Conservation (phyloP, 2,329 filamentous ascomycete species). For the Pestalotiopsis fici region DNA sequence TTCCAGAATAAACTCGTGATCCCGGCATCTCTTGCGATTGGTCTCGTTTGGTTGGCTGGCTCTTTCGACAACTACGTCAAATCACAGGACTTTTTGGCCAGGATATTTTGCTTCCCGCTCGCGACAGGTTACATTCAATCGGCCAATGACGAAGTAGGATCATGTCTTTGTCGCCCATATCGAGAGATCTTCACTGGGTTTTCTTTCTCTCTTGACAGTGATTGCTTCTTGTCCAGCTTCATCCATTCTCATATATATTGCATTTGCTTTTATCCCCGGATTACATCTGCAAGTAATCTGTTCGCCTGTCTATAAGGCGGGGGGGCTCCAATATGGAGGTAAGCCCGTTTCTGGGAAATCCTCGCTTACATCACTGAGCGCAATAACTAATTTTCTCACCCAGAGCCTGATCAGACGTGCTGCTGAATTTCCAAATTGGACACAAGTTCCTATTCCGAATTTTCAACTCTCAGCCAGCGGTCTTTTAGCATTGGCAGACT, state of each 20-base stretch:
- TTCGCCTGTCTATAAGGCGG: background rate
- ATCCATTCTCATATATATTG: background rate
- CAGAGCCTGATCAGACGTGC: conserved; percentile 24
- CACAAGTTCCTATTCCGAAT: conserved; percentile 43
- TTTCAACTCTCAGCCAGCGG: conserved; percentile 52
- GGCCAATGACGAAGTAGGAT: background rate
- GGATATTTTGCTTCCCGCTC: background rate
- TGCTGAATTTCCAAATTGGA: conserved; percentile 41
- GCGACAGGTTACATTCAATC: background rate
- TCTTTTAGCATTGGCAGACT: conserved; percentile 60
- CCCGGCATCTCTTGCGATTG: background rate
- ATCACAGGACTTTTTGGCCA: background rate
- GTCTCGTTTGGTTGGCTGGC: background rate
- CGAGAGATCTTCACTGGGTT: background rate
- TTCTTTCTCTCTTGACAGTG: background rate
- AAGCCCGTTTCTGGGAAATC: background rate
- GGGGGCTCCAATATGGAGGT: conserved; percentile 18
- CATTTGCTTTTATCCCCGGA: background rate
- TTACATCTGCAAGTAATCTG: background rate
- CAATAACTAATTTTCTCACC: conserved; percentile 14
- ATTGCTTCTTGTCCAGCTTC: background rate
- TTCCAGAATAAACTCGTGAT: background rate
- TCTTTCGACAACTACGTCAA: background rate
- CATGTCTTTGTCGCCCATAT: background rate
- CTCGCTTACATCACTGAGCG: background rate